Evolutionary conservation across 2,329 filamentous ascomycete species (phyloP).

Genomic region (Colletotrichum nymphaeae): DNA sequence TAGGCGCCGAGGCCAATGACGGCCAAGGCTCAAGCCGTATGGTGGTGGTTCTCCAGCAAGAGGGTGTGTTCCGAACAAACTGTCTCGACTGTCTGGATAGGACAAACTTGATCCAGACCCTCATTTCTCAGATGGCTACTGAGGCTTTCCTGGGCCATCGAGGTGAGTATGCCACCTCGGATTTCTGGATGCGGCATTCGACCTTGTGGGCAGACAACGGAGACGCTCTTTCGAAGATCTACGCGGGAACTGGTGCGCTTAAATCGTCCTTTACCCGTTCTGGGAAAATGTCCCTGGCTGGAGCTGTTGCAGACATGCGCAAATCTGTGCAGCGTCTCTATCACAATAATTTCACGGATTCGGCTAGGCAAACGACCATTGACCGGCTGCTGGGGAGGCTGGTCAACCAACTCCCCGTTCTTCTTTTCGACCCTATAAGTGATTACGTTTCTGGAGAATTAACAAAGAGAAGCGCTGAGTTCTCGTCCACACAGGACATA

Average conservation of each 20-base stretch:
- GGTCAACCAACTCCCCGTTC: conserved; percentile 84
- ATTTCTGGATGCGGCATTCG: conserved; percentile 93
- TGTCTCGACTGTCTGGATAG: conserved; percentile 96
- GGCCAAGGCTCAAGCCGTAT: conserved; percentile 54
- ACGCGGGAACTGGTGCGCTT: conserved; percentile 93
- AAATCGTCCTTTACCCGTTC: conserved; percentile 95
- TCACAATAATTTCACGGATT: conserved; percentile 98
- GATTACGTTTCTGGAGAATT: conserved; percentile 88
- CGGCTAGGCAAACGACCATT: conserved; percentile 91
- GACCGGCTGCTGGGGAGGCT: conserved; percentile 90
- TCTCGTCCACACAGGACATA: conserved; percentile 78
- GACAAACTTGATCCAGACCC: conserved; percentile 95
- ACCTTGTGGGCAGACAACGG: conserved; percentile 98
- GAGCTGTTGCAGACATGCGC: conserved; percentile 91
- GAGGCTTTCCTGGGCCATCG: conserved; percentile 85
- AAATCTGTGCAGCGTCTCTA: conserved; percentile 96
- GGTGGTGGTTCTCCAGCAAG: conserved; percentile 86
- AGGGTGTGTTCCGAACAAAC: conserved; percentile 96
- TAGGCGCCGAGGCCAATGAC: conserved; percentile 49
- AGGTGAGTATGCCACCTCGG: conserved; percentile 74
- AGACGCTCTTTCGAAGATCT: conserved; percentile 92
- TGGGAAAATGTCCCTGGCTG: conserved; percentile 95
- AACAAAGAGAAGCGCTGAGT: conserved; percentile 74
- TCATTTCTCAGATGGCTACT: conserved; percentile 93
- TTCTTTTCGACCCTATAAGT: conserved; percentile 93